Conservation (phyloP, 768 basidiomycete species). For the Lentinula raphanica region DNA sequence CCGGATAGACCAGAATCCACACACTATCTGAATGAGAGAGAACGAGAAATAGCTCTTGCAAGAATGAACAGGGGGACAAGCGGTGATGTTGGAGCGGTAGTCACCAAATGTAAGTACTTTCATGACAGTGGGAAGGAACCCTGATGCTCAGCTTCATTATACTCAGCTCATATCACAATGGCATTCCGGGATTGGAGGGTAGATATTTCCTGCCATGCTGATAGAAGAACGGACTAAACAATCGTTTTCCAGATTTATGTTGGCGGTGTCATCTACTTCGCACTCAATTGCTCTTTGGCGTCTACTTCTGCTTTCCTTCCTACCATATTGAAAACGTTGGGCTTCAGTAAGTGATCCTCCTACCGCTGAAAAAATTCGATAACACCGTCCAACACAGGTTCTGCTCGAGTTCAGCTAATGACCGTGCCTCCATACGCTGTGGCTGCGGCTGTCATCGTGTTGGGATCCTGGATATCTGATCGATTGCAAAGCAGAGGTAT, state of each 20-base stretch:
- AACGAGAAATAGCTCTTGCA: conserved; percentile 57
- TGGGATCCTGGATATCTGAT: conserved; percentile 60
- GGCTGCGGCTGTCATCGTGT: conserved; percentile 56
- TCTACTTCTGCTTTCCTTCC: conserved; percentile 81
- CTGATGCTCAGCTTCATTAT: background rate
- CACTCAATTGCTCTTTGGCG: conserved; percentile 70
- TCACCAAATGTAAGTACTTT: conserved; percentile 51
- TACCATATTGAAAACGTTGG: conserved; percentile 72
- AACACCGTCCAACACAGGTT: conserved; percentile 32
- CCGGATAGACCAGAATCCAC: conserved; percentile 74
- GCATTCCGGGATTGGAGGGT: conserved; percentile 75
- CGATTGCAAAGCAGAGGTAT: conserved; percentile 55
- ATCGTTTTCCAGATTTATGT: conserved; percentile 43
- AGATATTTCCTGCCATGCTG: conserved; percentile 13
- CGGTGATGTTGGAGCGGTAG: conserved; percentile 58
- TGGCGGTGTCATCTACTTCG: conserved; percentile 74
- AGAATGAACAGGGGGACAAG: conserved; percentile 63
- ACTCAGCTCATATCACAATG: conserved; percentile 52
- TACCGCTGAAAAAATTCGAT: background rate
- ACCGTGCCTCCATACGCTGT: conserved; percentile 82
- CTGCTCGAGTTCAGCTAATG: conserved; percentile 63
- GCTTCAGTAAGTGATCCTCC: conserved; percentile 41
- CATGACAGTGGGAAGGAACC: background rate
- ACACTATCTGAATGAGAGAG: conserved; percentile 44
- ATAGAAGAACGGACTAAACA: no score